A percentile compares a stretch with the other conserved stretches of the same genome.
Conservation (phyloP, 768 basidiomycete species). For the Xerocomellus amylosporus region DNA sequence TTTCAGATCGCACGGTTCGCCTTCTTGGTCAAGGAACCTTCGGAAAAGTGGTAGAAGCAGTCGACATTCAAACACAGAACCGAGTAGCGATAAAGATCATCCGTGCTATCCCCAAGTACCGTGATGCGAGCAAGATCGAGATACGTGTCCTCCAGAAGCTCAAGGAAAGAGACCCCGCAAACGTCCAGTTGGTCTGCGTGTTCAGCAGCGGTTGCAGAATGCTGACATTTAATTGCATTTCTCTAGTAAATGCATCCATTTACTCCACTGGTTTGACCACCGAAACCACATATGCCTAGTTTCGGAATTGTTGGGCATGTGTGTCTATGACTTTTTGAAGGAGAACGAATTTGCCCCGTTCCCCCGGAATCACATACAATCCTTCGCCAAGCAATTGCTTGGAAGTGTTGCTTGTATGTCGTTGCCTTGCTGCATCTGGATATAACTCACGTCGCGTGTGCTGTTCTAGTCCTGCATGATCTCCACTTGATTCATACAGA, state of each 20-base stretch:
- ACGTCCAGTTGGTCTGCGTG: constrained; percentile 68
- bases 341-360: constrained; percentile 97
- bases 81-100: constrained; percentile 98
- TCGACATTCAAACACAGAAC: constrained; percentile 70
- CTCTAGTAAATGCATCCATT: constrained; percentile 93
- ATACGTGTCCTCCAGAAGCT: constrained; percentile 91
- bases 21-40: constrained; percentile 97
- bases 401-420: constrained; percentile 90
- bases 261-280: constrained; percentile 93
- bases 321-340: constrained; percentile 98
- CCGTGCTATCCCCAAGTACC: constrained; percentile 96
- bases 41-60: constrained; percentile 95
- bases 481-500: constrained; percentile 94
- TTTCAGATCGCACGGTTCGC: constrained; percentile 83
- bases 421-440: neutral
- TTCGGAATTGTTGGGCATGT: constrained; percentile 93
- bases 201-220: constrained; percentile 13
- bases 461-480: constrained; percentile 76
- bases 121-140: constrained; percentile 98
- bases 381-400: constrained; percentile 88
- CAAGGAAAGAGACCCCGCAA: constrained; percentile 82
- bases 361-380: constrained; percentile 93
- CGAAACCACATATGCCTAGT: constrained; percentile 97
- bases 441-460: constrained; percentile 3
- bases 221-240: constrained; percentile 13